A percentile compares a stretch with the other conserved stretches of the same genome.
Evolutionary conservation across 768 basidiomycete genomes (phyloP).

Genomic region (Chalciporus chontae): DNA sequence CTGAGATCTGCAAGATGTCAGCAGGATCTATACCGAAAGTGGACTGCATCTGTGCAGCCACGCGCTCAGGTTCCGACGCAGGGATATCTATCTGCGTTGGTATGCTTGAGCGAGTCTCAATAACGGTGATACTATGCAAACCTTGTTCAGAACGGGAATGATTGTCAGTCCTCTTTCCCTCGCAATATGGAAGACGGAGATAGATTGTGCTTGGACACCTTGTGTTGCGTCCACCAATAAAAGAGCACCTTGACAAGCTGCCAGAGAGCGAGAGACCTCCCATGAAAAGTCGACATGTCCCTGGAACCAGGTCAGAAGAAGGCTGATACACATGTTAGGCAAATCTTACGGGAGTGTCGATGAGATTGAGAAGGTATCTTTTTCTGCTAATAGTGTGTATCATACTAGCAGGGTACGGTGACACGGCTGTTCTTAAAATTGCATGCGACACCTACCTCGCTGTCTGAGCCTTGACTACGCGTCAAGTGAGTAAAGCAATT

Average conservation of each 20-base stretch:
- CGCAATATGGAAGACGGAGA: slow-evolving; percentile 91
- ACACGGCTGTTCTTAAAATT: background rate
- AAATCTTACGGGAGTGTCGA: slow-evolving; percentile 83
- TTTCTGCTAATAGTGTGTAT: slow-evolving; percentile 55
- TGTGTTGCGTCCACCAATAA: slow-evolving; percentile 93
- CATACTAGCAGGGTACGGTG: slow-evolving; percentile 54
- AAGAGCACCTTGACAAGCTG: slow-evolving; percentile 90
- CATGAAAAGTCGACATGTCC: slow-evolving; percentile 98
- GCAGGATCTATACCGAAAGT: slow-evolving; percentile 77
- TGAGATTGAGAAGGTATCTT: slow-evolving; percentile 81
- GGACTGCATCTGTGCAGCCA: slow-evolving; percentile 75
- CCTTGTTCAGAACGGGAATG: slow-evolving; percentile 93
- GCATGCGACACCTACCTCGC: slow-evolving; percentile 54
- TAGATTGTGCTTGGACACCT: slow-evolving; percentile 96
- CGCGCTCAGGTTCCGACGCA: slow-evolving; percentile 77
- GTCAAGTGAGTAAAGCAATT: background rate
- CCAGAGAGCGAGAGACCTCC: slow-evolving; percentile 90
- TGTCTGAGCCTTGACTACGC: slow-evolving; percentile 89
- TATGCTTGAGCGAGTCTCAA: slow-evolving; percentile 1
- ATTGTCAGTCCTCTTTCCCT: slow-evolving; percentile 76
- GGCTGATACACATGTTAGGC: too few species aligned
- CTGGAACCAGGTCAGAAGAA: slow-evolving; percentile 31
- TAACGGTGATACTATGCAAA: slow-evolving; percentile 20
- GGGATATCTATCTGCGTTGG: slow-evolving; percentile 80
- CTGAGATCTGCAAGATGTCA: slow-evolving; percentile 79